Percentiles rank a stretch among this genome's conserved stretches.
Conservation (phyloP, 2,329 filamentous ascomycete genomes). For the Colletotrichum orchidophilum region DNA sequence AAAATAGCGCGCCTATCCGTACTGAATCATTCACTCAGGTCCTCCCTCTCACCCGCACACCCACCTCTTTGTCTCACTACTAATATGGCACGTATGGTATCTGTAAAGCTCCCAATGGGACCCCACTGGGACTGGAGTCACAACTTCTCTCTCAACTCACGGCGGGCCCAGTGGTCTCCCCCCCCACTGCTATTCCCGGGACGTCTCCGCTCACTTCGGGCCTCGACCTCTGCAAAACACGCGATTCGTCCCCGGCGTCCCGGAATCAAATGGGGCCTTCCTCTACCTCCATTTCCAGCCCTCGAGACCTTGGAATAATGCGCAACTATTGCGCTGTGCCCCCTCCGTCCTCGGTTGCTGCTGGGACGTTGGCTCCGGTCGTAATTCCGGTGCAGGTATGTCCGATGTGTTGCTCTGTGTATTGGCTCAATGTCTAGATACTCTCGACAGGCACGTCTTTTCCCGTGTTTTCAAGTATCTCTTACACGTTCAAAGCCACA, state of each 20-base stretch:
- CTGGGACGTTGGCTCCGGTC: not conserved
- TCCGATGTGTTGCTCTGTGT: not conserved
- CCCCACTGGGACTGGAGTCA: not conserved
- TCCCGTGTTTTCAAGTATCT: not conserved
- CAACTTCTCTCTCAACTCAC: not conserved
- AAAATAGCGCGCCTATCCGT: conserved; percentile 3
- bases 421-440: not conserved
- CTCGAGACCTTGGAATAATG: not conserved
- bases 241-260: conserved; percentile 24
- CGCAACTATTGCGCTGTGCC: not conserved
- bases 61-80: not conserved
- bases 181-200: conserved; percentile 16
- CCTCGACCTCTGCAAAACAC: conserved; percentile 6
- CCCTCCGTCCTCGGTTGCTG: not conserved
- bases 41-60: not conserved
- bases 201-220: conserved; percentile 19
- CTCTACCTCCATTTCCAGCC: not conserved
- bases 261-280: conserved; percentile 3
- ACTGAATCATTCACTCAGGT: not conserved
- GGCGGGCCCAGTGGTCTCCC: not conserved
- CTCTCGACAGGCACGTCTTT: not conserved
- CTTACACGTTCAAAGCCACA: not conserved
- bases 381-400: not conserved
- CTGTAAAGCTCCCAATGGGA: not conserved
- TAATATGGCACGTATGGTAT: too few species aligned